phyloP scores from a whole-genome alignment of 2,329 filamentous ascomycete genomes.

The Paramyrothecium roridum region DNA sequence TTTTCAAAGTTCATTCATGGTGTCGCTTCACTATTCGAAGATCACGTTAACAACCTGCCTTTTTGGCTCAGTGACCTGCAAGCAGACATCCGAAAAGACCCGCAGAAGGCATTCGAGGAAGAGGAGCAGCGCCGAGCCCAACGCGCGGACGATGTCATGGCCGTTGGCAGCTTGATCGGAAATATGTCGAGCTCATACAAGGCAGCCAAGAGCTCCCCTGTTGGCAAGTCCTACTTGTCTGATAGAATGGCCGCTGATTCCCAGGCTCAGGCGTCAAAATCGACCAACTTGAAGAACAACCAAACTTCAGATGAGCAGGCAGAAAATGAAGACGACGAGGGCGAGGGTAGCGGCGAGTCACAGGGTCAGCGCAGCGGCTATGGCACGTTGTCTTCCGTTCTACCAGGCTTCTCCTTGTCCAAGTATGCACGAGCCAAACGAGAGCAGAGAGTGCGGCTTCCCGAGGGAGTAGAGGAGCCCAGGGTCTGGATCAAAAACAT shows the following conservation, averaged over 20 bases:
- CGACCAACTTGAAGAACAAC: slow-evolving; percentile 19
- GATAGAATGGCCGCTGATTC: slow-evolving; percentile 50
- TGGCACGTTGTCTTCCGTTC: slow-evolving; percentile 64
- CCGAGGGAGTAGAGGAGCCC: slow-evolving; percentile 85
- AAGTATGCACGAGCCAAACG: slow-evolving; percentile 63
- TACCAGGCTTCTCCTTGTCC: slow-evolving; percentile 79
- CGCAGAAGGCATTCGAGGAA: slow-evolving; percentile 83
- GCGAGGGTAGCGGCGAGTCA: slow-evolving; percentile 31
- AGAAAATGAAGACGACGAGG: slow-evolving; percentile 28
- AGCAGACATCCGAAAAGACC: slow-evolving; percentile 90
- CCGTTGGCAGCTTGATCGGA: slow-evolving; percentile 83
- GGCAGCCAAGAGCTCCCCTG: slow-evolving; percentile 62
- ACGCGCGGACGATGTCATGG: slow-evolving; percentile 80
- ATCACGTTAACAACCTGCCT: slow-evolving; percentile 92
- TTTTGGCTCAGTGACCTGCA: slow-evolving; percentile 95
- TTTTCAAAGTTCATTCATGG: slow-evolving; percentile 99
- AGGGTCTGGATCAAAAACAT: slow-evolving; percentile 90
- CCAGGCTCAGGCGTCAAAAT: slow-evolving; percentile 25
- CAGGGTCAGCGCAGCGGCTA: slow-evolving; percentile 36
- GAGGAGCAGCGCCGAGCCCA: slow-evolving; percentile 82
- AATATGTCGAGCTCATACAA: slow-evolving; percentile 52
- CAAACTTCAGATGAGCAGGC: slow-evolving; percentile 10
- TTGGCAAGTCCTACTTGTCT: slow-evolving; percentile 62
- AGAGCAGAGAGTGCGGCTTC: slow-evolving; percentile 54
- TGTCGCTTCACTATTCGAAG: slow-evolving; percentile 86